Conservation (phyloP, 148 eudicot genomes). For the Chenopodium formosanum region DNA sequence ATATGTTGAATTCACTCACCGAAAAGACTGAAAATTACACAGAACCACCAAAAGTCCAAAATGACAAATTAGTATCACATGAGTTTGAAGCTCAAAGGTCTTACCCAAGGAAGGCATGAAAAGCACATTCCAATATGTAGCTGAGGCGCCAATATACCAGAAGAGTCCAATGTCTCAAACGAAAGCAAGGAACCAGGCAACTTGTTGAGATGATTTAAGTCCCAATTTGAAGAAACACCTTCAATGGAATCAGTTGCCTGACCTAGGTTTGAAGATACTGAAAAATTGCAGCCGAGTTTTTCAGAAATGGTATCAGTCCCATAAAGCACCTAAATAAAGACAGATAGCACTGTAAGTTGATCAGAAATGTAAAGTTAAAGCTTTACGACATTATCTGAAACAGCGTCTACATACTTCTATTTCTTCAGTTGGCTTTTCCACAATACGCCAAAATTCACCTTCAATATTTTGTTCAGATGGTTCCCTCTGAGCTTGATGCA, state of each 20-base stretch:
- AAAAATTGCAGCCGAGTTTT: conserved; percentile 38
- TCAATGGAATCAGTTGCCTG: conserved; percentile 29
- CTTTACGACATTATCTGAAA: background rate
- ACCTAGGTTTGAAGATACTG: conserved; percentile 22
- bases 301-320: conserved; percentile 37
- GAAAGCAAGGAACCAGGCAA: conserved; percentile 75
- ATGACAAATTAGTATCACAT: background rate
- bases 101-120: conserved; percentile 82
- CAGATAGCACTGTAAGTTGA: conserved; percentile 12
- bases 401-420: conserved; percentile 54
- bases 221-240: conserved; percentile 58
- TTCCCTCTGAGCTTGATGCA: conserved; percentile 17
- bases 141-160: conserved; percentile 44
- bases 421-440: conserved; percentile 65
- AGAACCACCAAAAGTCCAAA: background rate
- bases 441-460: conserved; percentile 78
- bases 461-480: conserved; percentile 57
- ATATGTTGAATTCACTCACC: background rate
- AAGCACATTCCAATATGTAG: conserved; percentile 85
- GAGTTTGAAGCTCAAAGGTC: conserved; percentile 24
- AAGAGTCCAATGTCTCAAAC: conserved; percentile 44
- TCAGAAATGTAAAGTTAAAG: conserved; percentile 4
- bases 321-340: conserved; percentile 56
- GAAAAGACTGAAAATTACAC: background rate
- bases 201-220: conserved; percentile 50